Evolutionary conservation across 345 rosid genomes (phyloP).

Genomic region (Bruguiera sexangula): DNA sequence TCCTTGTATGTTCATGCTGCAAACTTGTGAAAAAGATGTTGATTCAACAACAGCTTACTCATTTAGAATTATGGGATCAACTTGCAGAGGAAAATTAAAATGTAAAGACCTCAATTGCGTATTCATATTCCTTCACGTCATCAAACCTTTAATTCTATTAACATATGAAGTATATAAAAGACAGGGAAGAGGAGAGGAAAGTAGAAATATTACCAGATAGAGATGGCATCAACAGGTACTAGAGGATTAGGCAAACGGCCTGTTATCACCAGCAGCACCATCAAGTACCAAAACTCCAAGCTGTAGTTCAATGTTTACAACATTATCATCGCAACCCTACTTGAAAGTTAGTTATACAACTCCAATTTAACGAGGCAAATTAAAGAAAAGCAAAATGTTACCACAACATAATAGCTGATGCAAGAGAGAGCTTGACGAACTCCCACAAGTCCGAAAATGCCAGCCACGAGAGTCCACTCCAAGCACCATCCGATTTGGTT

Average conservation of each 20-base stretch:
- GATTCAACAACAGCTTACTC: not conserved
- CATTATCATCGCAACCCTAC: not conserved
- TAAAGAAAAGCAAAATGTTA: slow-evolving; percentile 9
- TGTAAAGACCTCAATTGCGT: too few relatives aligned
- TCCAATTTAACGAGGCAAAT: not conserved
- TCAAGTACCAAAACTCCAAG: slow-evolving; percentile 95
- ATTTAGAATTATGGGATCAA: too few relatives aligned
- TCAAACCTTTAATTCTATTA: too few relatives aligned
- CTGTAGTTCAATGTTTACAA: slow-evolving; percentile 34
- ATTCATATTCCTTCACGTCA: too few relatives aligned
- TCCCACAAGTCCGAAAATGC: slow-evolving; percentile 77
- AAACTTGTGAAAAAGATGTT: slow-evolving; percentile 1
- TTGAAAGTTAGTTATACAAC: not conserved
- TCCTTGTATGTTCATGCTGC: slow-evolving; percentile 87
- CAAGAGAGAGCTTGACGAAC: slow-evolving; percentile 79
- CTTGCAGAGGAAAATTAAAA: too few relatives aligned
- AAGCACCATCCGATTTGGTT: slow-evolving; percentile 85
- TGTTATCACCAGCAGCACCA: slow-evolving; percentile 66
- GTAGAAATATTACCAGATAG: slow-evolving; percentile 56
- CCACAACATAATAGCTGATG: slow-evolving; percentile 95
- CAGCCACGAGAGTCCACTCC: slow-evolving; percentile 85
- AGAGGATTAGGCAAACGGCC: slow-evolving; percentile 76
- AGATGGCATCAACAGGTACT: slow-evolving; percentile 83
- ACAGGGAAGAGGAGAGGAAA: not conserved
- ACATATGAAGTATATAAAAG: not conserved